Evolutionary conservation across 805 yeast genomes (phyloP), one percentile per base, ranked within the genome.

Genomic region (Ogataea neopini): DNA sequence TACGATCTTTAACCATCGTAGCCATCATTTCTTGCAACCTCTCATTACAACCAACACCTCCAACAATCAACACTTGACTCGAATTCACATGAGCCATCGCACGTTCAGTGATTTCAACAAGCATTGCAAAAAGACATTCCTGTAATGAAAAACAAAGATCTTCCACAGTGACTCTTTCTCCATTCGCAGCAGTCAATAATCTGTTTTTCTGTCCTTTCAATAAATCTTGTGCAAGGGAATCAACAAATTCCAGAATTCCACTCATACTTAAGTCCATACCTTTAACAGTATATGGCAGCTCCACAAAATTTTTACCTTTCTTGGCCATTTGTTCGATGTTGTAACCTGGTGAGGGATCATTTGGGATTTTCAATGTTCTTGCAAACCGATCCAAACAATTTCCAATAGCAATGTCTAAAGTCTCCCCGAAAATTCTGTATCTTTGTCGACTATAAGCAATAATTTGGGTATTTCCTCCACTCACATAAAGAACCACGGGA

Each of bases 221-320:
- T 51, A 88, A 65, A 55, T 85, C 92, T 49, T 81, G 76, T 0
- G 97, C 97, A 15, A 91, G 66, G 23, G 77, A 77, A 57, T 92
- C 98, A 43, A 94, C 80, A 61, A 80, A 82, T 13, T 91, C 97
- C 49, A 94, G 69, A 36, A 94, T 88, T 8, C 99, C 99, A 56
- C 96, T 86, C 96, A 94, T 88, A 42, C 96, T 87, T 48, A 94
- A 62, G 66, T 94, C 99, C 99, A 94, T 94, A 3, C 99, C 99
- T 66, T 94, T 94, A 13, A 94, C 99, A 0, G 99, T 92, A 63
- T 94, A 94, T 0, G 99, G 99, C 34, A 94, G 70, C 39, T 81
- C 84, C 2, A 92, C 87, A 36, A 84, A 69, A 52, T 75, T 75
- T 51, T 66, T 71, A 7, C 84, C 84, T 61, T 77, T 75, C 57